Evolutionary conservation across 441 rosid genomes (phyloP).

Genomic region (Gossypium laxum): DNA sequence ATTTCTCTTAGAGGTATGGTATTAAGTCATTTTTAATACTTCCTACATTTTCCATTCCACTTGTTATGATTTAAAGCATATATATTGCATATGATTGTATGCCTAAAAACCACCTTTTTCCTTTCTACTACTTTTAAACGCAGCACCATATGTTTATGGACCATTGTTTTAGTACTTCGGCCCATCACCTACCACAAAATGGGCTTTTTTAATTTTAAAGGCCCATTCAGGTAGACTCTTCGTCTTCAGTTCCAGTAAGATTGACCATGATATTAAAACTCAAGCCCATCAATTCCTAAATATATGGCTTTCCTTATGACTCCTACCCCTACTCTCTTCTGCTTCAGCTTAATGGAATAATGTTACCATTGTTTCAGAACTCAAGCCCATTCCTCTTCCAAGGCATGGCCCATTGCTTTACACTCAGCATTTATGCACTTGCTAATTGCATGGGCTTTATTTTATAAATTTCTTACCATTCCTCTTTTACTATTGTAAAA

Average conservation of each 20-base stretch:
- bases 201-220: not conserved
- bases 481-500: too few relatives aligned
- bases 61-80: too few relatives aligned
- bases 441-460: too few relatives aligned
- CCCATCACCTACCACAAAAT: not conserved
- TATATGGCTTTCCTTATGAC: not conserved
- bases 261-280: not conserved
- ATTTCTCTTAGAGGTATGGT: too few relatives aligned
- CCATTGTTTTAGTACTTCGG: not conserved
- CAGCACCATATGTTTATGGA: not conserved
- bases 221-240: not conserved
- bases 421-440: not conserved
- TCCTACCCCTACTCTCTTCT: not conserved
- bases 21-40: too few relatives aligned
- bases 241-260: not conserved
- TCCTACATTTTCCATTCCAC: too few relatives aligned
- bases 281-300: not conserved
- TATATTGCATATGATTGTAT: too few relatives aligned
- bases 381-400: not conserved
- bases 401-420: not conserved
- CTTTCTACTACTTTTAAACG: not conserved
- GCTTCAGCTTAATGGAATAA: not conserved
- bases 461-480: too few relatives aligned
- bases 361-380: not conserved
- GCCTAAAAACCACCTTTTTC: too few relatives aligned